Conservation (phyloP, 108 stramenopile species). For the Discostella stelligeroides region DNA sequence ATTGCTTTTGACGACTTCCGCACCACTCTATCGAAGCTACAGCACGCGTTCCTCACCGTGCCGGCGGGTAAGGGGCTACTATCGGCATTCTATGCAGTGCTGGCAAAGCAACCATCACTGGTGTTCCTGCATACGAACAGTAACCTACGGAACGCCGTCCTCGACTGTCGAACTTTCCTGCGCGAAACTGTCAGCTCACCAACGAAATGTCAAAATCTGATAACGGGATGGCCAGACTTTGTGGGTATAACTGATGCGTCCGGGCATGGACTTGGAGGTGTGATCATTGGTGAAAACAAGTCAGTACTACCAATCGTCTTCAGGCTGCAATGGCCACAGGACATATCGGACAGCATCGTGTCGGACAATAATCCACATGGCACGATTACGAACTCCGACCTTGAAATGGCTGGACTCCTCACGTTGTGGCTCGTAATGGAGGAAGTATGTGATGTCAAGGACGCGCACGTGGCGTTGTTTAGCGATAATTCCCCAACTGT, state of each 20-base stretch:
- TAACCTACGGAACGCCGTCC: not conserved
- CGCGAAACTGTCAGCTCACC: not conserved
- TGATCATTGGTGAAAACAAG: not conserved
- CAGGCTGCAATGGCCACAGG: constrained; percentile 15
- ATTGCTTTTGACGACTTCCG: constrained; percentile 13
- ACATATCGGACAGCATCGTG: constrained; percentile 20
- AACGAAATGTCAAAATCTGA: constrained; percentile 7
- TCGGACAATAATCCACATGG: constrained; percentile 31
- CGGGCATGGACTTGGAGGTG: constrained; percentile 36
- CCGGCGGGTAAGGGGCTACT: constrained; percentile 8
- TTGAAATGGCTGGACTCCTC: constrained; percentile 35
- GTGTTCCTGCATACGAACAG: constrained; percentile 9
- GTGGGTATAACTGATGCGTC: constrained; percentile 20
- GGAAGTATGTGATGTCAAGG: not conserved
- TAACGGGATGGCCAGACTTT: constrained; percentile 8
- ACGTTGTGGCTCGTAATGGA: constrained; percentile 17
- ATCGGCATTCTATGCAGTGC: not conserved
- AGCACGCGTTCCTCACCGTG: constrained; percentile 8
- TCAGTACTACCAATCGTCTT: not conserved
- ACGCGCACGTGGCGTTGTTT: not conserved
- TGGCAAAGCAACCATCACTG: not conserved
- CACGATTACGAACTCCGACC: constrained; percentile 35
- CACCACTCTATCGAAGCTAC: not conserved
- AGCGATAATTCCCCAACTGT: constrained; percentile 29
- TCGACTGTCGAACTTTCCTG: not conserved